A percentile compares a stretch with the other conserved stretches of the same genome.
These are phyloP conservation scores for Saksenaea oblongispora DNA, from an alignment of 371 early-diverging fungal species.

Conservation along the genomic window DNA sequence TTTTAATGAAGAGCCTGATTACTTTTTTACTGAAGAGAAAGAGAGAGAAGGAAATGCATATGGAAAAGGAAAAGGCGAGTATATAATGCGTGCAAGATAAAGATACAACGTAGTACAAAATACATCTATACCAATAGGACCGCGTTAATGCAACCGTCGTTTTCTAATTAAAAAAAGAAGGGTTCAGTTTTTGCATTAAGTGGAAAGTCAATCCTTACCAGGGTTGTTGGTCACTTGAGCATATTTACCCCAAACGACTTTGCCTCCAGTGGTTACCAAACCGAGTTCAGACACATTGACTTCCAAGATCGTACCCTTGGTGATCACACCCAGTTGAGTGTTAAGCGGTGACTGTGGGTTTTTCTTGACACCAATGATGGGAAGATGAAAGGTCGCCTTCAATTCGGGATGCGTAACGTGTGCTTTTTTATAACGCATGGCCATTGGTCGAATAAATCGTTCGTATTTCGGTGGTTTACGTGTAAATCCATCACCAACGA, in stretches of 20 bases:
- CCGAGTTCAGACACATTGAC: slow-evolving; percentile 95
- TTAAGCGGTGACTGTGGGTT: slow-evolving; percentile 98
- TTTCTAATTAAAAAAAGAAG: slow-evolving; percentile 53
- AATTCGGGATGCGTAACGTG: slow-evolving; percentile 99
- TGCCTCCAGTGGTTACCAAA: slow-evolving; percentile 97
- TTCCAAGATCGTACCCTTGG: slow-evolving; percentile 99
- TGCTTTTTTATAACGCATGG: slow-evolving; percentile 98
- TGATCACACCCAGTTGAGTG: slow-evolving; percentile 98
- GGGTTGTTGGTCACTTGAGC: slow-evolving; percentile 97
- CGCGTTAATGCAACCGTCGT: slow-evolving; percentile 97
- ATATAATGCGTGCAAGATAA: slow-evolving; percentile 4
- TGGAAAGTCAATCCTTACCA: slow-evolving; percentile 46
- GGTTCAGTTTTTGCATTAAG: neutral
- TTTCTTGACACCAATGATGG: slow-evolving; percentile 99
- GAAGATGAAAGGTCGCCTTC: slow-evolving; percentile 97
- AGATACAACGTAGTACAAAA: neutral
- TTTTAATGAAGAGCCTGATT: neutral
- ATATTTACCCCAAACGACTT: slow-evolving; percentile 99
- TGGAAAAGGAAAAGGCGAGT: neutral
- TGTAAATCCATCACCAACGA: slow-evolving; percentile 99
- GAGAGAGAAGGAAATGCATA: neutral
- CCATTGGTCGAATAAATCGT: slow-evolving; percentile 99
- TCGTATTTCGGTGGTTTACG: slow-evolving; percentile 99
- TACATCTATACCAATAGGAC: slow-evolving; percentile 83
- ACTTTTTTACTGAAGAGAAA: neutral